A percentile compares a stretch with the other conserved stretches of the same genome.
phyloP scores from a whole-genome alignment of 192 early-diverging fungal genomes.

The Spizellomyces punctatus region DNA sequence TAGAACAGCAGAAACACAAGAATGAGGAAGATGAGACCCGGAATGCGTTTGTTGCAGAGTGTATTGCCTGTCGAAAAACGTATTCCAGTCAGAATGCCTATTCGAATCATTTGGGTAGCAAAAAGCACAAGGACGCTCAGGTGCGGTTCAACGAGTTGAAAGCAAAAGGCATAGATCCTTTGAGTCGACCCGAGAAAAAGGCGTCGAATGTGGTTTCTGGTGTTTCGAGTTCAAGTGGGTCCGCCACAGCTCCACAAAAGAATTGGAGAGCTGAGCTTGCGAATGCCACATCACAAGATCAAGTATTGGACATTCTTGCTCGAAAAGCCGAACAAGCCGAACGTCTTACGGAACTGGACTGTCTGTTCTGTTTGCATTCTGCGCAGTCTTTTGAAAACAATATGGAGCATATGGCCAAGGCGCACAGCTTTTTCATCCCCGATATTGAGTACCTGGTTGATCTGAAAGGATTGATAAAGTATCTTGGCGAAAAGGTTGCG shows the following conservation, averaged over 20 bases:
- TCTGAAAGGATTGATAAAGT: constrained; percentile 83
- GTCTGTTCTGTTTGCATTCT: constrained; percentile 85
- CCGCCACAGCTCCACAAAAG: neutral
- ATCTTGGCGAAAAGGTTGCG: constrained; percentile 92
- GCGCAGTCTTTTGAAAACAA: constrained; percentile 57
- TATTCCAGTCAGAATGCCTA: constrained; percentile 84
- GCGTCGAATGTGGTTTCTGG: neutral
- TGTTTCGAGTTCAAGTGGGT: neutral
- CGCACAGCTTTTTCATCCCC: constrained; percentile 95
- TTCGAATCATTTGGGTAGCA: constrained; percentile 87
- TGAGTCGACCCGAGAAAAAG: neutral
- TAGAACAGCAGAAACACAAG: constrained; percentile 49
- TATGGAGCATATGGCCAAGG: constrained; percentile 88
- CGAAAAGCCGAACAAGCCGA: constrained; percentile 75
- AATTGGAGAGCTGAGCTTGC: constrained; percentile 49
- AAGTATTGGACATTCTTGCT: constrained; percentile 74
- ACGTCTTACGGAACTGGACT: constrained; percentile 74
- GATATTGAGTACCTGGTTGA: constrained; percentile 94
- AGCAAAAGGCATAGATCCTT: constrained; percentile 8
- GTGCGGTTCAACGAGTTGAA: constrained; percentile 29
- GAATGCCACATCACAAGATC: constrained; percentile 59
- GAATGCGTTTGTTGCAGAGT: constrained; percentile 39
- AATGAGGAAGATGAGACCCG: constrained; percentile 4
- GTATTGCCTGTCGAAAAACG: constrained; percentile 55
- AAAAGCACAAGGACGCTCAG: constrained; percentile 88